Evolutionary conservation across 139 green algal genomes (phyloP).

Genomic region (Pleodorina starrii): DNA sequence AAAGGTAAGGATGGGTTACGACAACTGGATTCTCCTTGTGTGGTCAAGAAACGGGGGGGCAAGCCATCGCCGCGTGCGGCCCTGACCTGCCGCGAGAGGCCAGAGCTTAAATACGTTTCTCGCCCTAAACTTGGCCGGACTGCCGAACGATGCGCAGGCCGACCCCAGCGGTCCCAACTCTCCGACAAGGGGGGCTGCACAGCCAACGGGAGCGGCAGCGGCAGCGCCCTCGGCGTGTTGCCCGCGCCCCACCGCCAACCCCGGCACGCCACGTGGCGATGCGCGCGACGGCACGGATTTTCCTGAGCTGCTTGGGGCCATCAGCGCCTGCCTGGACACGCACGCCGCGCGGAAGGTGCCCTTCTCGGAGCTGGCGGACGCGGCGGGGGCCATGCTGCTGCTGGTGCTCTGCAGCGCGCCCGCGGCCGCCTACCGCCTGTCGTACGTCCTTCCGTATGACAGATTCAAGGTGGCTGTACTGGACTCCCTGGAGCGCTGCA

Average conservation of each 20-base stretch:
- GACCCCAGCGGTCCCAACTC: not conserved
- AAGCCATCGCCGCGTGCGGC: too few relatives aligned
- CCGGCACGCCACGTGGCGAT: not conserved
- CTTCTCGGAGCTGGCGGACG: constrained; percentile 2
- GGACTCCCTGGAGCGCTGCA: constrained; percentile 23
- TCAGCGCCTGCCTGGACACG: not conserved
- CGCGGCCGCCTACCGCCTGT: not conserved
- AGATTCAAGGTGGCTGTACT: constrained; percentile 15
- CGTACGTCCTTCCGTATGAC: constrained; percentile 32
- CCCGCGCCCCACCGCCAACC: not conserved
- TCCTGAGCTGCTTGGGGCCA: not conserved
- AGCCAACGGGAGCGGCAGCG: not conserved
- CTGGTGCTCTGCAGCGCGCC: constrained; percentile 42
- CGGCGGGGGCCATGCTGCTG: not conserved
- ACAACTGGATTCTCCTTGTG: too few relatives aligned
- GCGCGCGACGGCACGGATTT: not conserved
- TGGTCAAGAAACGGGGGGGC: too few relatives aligned
- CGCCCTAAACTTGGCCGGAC: too few relatives aligned
- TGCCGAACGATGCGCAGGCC: too few relatives aligned
- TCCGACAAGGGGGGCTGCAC: not conserved
- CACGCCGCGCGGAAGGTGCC: not conserved
- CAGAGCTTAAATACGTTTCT: too few relatives aligned
- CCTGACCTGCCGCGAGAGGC: too few relatives aligned
- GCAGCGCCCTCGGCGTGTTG: not conserved
- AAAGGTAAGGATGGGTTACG: constrained; percentile 2